phyloP scores from a whole-genome alignment of 441 rosid genomes.

The Jatropha multifida region DNA sequence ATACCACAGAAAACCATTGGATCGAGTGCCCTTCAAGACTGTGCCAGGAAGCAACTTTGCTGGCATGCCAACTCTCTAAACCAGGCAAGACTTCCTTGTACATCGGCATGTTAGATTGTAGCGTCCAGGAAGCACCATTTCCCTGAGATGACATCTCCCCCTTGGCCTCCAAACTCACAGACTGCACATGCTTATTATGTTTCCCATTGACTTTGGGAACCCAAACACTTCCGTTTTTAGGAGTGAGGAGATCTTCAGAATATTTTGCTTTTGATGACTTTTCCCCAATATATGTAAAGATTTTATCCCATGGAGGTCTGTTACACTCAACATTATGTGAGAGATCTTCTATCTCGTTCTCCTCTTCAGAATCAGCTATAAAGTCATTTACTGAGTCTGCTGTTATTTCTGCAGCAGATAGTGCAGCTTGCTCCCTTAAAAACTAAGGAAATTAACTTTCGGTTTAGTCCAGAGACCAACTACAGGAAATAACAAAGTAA shows the following conservation, averaged over 20 bases:
- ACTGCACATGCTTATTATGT: constrained; percentile 62
- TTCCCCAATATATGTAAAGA: constrained; percentile 48
- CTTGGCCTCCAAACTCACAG: constrained; percentile 40
- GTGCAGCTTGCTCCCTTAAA: constrained; percentile 88
- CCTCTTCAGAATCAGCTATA: constrained; percentile 69
- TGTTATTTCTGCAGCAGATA: constrained; percentile 80
- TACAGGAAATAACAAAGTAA: not conserved
- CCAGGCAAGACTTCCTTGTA: constrained; percentile 87
- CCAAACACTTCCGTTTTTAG: constrained; percentile 54
- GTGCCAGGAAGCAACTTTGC: constrained; percentile 91
- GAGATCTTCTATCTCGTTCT: constrained; percentile 59
- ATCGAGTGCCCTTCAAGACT: constrained; percentile 86
- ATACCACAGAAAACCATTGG: constrained; percentile 85
- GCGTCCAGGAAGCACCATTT: constrained; percentile 64
- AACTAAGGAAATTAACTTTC: constrained; percentile 48
- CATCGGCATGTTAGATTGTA: constrained; percentile 63
- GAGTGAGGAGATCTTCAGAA: constrained; percentile 28
- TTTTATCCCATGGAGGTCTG: constrained; percentile 68
- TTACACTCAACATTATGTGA: constrained; percentile 41
- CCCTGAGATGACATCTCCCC: constrained; percentile 48
- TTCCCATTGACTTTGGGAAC: constrained; percentile 84
- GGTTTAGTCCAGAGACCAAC: constrained; percentile 13
- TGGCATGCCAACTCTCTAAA: constrained; percentile 82
- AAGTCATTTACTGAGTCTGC: constrained; percentile 70
- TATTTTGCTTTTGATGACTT: constrained; percentile 43